Percentiles rank a stretch among this genome's conserved stretches.
These are phyloP conservation scores for Vitis hybrid DNA, from an alignment of 177 flowering plant species.

Conservation along the genomic window DNA sequence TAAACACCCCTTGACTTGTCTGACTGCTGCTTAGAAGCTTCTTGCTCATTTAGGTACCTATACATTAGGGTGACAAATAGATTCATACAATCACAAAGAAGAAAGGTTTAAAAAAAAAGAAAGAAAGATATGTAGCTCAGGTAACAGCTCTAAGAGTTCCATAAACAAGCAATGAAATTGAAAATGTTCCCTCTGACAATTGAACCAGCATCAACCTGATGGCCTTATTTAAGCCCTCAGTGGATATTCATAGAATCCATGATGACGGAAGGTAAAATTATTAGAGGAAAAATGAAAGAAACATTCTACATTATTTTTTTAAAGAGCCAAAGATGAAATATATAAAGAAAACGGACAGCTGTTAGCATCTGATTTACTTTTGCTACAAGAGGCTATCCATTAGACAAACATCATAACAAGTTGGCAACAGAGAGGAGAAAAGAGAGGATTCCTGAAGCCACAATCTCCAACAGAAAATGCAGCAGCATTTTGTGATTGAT, in stretches of 20 bases:
- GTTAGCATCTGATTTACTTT: neutral
- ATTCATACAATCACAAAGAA: neutral
- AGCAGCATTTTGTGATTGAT: too few relatives aligned
- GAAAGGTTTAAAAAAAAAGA: neutral
- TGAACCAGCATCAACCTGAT: neutral
- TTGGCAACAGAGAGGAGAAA: neutral
- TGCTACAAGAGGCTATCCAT: neutral
- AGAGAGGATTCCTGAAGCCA: neutral
- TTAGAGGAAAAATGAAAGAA: neutral
- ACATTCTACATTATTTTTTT: neutral
- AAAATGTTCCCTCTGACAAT: neutral
- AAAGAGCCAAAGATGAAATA: neutral
- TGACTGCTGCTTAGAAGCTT: conserved; percentile 49
- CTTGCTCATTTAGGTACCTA: conserved; percentile 79
- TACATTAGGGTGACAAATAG: neutral
- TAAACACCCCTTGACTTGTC: conserved; percentile 70
- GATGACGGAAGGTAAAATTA: neutral
- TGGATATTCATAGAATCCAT: neutral
- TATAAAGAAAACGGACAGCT: neutral
- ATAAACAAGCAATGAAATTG: neutral
- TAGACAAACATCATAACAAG: conserved; percentile 1
- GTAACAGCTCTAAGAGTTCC: neutral
- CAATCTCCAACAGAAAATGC: neutral
- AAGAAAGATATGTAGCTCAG: neutral
- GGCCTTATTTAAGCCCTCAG: neutral